Evolutionary conservation across 2,329 filamentous ascomycete genomes (phyloP), one percentile per base, ranked within the genome.

Genomic region (Fusarium nanum): DNA sequence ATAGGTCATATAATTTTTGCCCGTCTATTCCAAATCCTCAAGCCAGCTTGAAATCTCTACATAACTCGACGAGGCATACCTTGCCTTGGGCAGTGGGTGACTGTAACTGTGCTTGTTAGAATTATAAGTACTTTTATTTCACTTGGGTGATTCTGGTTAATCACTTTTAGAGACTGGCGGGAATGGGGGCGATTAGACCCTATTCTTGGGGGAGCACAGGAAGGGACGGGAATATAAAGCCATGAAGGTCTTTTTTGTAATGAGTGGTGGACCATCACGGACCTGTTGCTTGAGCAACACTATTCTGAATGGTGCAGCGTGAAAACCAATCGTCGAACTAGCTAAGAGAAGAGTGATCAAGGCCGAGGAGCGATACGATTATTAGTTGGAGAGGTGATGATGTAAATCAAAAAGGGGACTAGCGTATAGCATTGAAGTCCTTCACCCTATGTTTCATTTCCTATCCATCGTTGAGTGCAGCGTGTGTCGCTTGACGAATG

Each of bases 401-500:
- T 12, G 12, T 6, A 30, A 30, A 30, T 30, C 12, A 7, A 30
- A 30, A 30, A 30, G 28, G 28, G 12, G 11, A 13, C 28, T 30
- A 30, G 28, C 28, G 28, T 30, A 30, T 30, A 30, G 28, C 5
- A 30, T 13, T 13, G 28, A 13, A 7, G 2, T 30, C 28, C 12
- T 30, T 7, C 11, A 30, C 12, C 28, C 28, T 30, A 30, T 13
- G 18, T n/a, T 40, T n/a, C 10, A 58, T 7, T 6, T 44, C 1
- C 28, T 27, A 4, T 58, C 56, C n/a, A 61, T 20, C 3, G 28
- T 62, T 11, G 37, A 30, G 8, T 37, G 41, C 11, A 66, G 56
- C 22, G 23, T 65, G 18, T 68, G 28, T 41, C 56, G 40, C 5
- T 67, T 54, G 13, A 67, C 62, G 3, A 50, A 59, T 2, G 49